phyloP scores from a whole-genome alignment of 2,329 filamentous ascomycete species.

The Arthrinium phaeospermum region DNA sequence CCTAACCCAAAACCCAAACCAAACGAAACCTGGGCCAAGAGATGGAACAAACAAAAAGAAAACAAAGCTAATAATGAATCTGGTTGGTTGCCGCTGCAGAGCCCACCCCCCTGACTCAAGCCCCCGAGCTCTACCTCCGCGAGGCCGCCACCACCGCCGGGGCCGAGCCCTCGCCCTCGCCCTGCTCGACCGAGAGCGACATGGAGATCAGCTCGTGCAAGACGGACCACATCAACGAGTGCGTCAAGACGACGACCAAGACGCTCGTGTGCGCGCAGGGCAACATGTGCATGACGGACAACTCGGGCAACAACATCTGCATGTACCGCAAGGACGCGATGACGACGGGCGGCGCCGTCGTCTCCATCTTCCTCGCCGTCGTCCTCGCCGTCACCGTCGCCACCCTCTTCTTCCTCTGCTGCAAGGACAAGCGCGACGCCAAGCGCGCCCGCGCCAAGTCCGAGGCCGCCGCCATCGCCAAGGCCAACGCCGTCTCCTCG shows the following conservation, averaged over 20 bases:
- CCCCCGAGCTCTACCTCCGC: slow-evolving; percentile 16
- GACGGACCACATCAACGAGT: slow-evolving; percentile 45
- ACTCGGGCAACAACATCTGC: slow-evolving; percentile 48
- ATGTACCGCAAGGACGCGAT: slow-evolving; percentile 47
- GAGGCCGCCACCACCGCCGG: slow-evolving; percentile 22
- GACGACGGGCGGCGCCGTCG: slow-evolving; percentile 48
- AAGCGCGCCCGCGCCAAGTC: slow-evolving; percentile 50
- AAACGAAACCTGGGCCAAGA: not conserved
- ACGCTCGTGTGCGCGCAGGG: slow-evolving; percentile 48
- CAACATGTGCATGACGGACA: slow-evolving; percentile 52
- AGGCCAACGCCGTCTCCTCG: slow-evolving; percentile 38
- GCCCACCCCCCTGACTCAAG: slow-evolving; percentile 8
- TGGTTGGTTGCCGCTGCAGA: not conserved
- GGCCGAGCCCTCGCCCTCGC: slow-evolving; percentile 21
- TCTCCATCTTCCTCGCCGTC: slow-evolving; percentile 54
- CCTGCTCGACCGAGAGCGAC: slow-evolving; percentile 40
- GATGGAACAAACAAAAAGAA: not conserved
- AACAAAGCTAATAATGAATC: not conserved
- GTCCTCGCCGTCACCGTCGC: slow-evolving; percentile 45
- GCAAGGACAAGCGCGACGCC: slow-evolving; percentile 53
- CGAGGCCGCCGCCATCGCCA: slow-evolving; percentile 57
- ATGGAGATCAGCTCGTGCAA: slow-evolving; percentile 47
- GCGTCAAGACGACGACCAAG: slow-evolving; percentile 43
- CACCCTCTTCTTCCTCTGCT: slow-evolving; percentile 57
- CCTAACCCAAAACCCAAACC: not conserved